Conservation (phyloP, 2,329 filamentous ascomycete genomes). For the Dothidotthia symphoricarpi region DNA sequence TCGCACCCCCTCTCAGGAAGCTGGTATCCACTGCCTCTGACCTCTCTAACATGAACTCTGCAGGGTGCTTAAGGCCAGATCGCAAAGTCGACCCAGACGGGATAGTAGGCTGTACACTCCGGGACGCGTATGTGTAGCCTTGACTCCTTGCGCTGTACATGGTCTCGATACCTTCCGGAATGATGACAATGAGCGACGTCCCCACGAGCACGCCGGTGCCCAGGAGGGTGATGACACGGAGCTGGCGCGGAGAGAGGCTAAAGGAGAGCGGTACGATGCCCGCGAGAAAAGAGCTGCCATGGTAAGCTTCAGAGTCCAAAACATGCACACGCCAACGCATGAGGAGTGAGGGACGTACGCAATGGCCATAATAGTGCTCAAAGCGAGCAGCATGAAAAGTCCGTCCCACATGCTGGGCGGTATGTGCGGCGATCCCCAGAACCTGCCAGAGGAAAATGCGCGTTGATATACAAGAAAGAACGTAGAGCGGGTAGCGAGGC, state of each 20-base stretch:
- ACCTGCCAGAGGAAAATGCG: constrained; percentile 15
- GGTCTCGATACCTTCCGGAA: constrained; percentile 93
- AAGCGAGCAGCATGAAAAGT: constrained; percentile 61
- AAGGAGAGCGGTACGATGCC: constrained; percentile 89
- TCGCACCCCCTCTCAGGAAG: constrained; percentile 14
- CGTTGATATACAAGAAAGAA: constrained; percentile 14
- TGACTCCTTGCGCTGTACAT: constrained; percentile 60
- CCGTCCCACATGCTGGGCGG: constrained; percentile 56
- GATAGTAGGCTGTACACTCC: constrained; percentile 25
- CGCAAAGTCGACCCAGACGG: constrained; percentile 28
- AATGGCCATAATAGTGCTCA: constrained; percentile 65
- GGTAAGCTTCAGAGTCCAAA: constrained; percentile 10
- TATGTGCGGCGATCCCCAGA: constrained; percentile 10
- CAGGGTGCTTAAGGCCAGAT: constrained; percentile 23
- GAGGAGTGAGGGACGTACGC: constrained; percentile 49
- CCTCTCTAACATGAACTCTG: constrained; percentile 24
- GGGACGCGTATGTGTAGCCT: constrained; percentile 23
- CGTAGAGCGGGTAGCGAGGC: constrained; percentile 1
- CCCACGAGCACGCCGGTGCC: constrained; percentile 93
- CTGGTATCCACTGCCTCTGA: constrained; percentile 16
- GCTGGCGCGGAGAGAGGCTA: constrained; percentile 78
- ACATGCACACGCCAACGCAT: too few species aligned
- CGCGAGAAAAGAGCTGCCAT: constrained; percentile 80
- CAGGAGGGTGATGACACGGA: constrained; percentile 85
- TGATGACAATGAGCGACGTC: constrained; percentile 93